Percentiles rank a stretch among this genome's conserved stretches.
Conservation (phyloP, 257 asterid species). For the Nemophila menziesii region DNA sequence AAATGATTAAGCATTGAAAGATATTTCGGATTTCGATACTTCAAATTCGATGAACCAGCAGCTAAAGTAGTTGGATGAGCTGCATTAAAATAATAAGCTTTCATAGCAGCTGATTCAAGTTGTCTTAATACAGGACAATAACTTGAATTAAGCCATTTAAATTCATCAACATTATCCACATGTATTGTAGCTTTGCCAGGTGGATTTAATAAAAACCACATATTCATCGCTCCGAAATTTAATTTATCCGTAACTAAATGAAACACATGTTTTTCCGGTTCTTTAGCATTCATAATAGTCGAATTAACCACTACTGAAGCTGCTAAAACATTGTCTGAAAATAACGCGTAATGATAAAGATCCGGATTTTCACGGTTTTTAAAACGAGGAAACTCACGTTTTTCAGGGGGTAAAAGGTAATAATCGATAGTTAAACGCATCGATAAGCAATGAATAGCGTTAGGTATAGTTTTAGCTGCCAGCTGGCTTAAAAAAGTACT, state of each 20-base stretch:
- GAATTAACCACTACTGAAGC: conserved; percentile 98
- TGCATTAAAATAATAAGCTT: conserved; percentile 92
- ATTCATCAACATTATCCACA: conserved; percentile 93
- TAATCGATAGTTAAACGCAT: conserved; percentile 89
- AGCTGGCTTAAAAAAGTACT: conserved; percentile 94
- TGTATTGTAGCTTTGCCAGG: conserved; percentile 96
- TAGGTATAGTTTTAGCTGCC: conserved; percentile 98
- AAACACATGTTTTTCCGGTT: conserved; percentile 87
- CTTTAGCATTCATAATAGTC: conserved; percentile 80
- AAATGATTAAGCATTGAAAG: conserved; percentile 98
- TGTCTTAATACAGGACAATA: conserved; percentile 88
- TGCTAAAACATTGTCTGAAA: conserved; percentile 95
- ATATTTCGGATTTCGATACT: conserved; percentile 95
- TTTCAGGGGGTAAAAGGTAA: conserved; percentile 73
- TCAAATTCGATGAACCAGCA: conserved; percentile 87
- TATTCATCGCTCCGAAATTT: conserved; percentile 97
- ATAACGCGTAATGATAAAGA: conserved; percentile 88
- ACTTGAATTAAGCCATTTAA: conserved; percentile 95
- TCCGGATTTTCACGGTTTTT: conserved; percentile 82
- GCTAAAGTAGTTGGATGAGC: conserved; percentile 87
- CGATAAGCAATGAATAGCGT: conserved; percentile 87
- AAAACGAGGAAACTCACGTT: conserved; percentile 65
- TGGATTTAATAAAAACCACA: conserved; percentile 98
- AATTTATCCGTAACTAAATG: conserved; percentile 96
- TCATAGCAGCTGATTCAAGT: conserved; percentile 94